These are phyloP conservation scores for Thelephora terrestris DNA, from an alignment of 1,284 basidiomycete genomes.

Conservation along the genomic window DNA sequence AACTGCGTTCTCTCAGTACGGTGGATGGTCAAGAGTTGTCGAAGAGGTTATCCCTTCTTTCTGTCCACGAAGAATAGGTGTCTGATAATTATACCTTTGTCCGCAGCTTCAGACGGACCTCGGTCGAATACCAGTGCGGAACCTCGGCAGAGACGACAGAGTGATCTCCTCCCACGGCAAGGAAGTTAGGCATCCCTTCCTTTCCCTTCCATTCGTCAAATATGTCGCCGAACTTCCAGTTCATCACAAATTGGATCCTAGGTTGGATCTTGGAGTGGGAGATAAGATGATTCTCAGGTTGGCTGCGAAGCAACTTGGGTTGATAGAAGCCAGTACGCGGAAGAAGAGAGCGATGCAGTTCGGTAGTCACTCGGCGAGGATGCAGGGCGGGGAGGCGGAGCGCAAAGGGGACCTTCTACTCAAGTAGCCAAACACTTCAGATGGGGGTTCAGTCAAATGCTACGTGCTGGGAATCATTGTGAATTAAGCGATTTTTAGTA, in stretches of 20 bases:
- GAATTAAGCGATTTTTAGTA: neutral
- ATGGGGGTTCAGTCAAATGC: neutral
- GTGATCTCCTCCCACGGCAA: constrained; percentile 83
- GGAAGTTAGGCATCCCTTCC: constrained; percentile 86
- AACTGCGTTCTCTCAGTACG: constrained; percentile 44
- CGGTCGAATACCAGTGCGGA: constrained; percentile 82
- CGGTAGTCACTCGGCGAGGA: constrained; percentile 86
- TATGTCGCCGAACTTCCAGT: constrained; percentile 72
- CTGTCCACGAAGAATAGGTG: neutral
- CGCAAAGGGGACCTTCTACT: constrained; percentile 40
- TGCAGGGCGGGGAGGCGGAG: constrained; percentile 52
- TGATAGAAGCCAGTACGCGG: constrained; percentile 56
- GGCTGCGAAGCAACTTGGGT: constrained; percentile 56
- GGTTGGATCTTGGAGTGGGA: constrained; percentile 58
- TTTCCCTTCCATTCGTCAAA: constrained; percentile 69
- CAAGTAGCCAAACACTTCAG: neutral
- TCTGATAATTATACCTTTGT: constrained; percentile 3
- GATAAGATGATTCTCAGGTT: constrained; percentile 83
- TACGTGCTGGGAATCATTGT: neutral
- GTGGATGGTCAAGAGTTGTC: constrained; percentile 66
- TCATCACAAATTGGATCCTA: constrained; percentile 70
- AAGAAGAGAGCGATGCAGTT: constrained; percentile 98
- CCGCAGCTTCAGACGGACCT: constrained; percentile 85
- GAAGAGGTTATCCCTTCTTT: constrained; percentile 50
- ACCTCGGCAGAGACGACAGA: constrained; percentile 91